Conservation (phyloP, 768 basidiomycete genomes). For the Panus rudis region DNA sequence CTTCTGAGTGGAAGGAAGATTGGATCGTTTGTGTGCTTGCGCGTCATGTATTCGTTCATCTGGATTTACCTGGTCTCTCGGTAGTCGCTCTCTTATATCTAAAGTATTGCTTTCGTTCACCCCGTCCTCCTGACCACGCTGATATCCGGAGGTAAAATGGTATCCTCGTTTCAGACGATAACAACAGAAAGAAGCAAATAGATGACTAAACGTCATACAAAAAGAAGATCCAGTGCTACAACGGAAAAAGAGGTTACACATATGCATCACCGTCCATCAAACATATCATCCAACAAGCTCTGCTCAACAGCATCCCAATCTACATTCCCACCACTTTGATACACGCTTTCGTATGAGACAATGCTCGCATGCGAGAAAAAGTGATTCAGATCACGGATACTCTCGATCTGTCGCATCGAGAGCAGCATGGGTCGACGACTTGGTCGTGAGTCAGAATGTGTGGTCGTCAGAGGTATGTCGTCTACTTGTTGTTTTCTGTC, state of each 20-base stretch:
- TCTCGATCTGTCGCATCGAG: conserved; percentile 66
- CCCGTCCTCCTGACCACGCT: no score
- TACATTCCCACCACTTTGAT: conserved; percentile 70
- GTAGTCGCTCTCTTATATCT: neutral
- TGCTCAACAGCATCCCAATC: conserved; percentile 90
- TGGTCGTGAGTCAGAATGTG: conserved; percentile 26
- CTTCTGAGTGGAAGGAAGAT: conserved; percentile 55
- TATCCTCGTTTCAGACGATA: no score
- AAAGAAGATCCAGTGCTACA: neutral
- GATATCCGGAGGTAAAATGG: no score
- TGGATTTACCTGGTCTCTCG: neutral
- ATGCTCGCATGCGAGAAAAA: conserved; percentile 92
- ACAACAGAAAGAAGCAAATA: neutral
- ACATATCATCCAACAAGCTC: conserved; percentile 80
- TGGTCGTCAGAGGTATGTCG: conserved; percentile 21
- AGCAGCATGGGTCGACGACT: conserved; percentile 73
- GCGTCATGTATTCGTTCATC: neutral
- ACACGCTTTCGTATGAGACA: conserved; percentile 84
- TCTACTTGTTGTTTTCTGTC: conserved; percentile 18
- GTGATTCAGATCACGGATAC: conserved; percentile 76
- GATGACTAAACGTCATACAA: neutral
- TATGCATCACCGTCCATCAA: conserved; percentile 58
- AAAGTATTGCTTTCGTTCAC: no score
- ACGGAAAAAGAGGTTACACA: neutral
- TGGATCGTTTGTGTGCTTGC: neutral